These are phyloP conservation scores for Globisporangium spiculum DNA, from an alignment of 352 stramenopile species.

Conservation along the genomic window DNA sequence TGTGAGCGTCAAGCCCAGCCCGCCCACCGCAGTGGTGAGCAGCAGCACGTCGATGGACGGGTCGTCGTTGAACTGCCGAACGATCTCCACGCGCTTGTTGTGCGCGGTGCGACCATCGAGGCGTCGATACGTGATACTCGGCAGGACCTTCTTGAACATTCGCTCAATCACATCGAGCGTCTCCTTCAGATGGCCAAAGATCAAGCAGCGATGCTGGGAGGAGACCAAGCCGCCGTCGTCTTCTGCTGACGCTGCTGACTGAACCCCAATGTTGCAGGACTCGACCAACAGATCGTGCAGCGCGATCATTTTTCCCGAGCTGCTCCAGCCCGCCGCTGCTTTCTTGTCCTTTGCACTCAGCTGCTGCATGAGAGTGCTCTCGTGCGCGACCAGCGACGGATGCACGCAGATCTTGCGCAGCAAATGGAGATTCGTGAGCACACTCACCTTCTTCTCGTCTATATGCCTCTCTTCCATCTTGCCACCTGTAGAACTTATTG, in stretches of 20 bases:
- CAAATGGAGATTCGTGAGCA: constrained; percentile 67
- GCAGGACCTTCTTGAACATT: constrained; percentile 75
- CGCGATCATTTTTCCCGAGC: constrained; percentile 90
- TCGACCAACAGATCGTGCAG: constrained; percentile 78
- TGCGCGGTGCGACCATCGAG: constrained; percentile 90
- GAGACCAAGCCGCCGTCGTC: constrained; percentile 17
- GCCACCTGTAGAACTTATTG: neutral
- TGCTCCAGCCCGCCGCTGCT: constrained; percentile 47
- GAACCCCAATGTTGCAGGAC: constrained; percentile 41
- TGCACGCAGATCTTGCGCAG: constrained; percentile 95
- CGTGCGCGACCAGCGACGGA: constrained; percentile 76
- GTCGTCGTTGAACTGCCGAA: constrained; percentile 93
- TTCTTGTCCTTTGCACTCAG: constrained; percentile 31
- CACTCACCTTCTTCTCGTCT: constrained; percentile 18
- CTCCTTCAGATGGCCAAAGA: constrained; percentile 94
- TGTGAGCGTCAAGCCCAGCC: constrained; percentile 96
- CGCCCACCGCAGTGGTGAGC: constrained; percentile 94
- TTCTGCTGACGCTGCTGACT: constrained; percentile 13
- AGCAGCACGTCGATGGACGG: constrained; percentile 92
- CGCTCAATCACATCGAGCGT: constrained; percentile 93
- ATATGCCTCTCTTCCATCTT: no score
- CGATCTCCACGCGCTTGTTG: constrained; percentile 71
- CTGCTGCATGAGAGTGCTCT: constrained; percentile 15
- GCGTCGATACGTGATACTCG: constrained; percentile 77
- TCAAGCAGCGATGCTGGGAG: constrained; percentile 88